Evolutionary conservation across 2,329 filamentous ascomycete species (phyloP).

Genomic region (Fusarium odoratissimum): DNA sequence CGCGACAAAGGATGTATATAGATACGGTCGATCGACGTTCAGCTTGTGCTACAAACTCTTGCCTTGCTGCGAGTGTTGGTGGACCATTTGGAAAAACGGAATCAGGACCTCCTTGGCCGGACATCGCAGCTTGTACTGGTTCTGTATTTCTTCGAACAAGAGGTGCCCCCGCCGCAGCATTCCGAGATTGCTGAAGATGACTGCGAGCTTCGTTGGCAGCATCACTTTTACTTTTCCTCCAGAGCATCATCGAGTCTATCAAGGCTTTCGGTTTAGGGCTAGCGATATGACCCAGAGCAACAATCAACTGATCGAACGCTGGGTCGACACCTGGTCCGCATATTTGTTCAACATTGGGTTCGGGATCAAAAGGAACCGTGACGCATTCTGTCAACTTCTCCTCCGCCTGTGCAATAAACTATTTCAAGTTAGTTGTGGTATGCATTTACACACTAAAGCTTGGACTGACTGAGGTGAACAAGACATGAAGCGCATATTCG

Average conservation of each 20-base stretch:
- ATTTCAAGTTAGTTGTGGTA: slow-evolving; percentile 28
- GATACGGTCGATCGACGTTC: slow-evolving; percentile 94
- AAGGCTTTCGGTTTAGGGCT: slow-evolving; percentile 93
- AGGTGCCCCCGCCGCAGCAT: slow-evolving; percentile 57
- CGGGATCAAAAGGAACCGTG: slow-evolving; percentile 79
- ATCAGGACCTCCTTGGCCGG: slow-evolving; percentile 43
- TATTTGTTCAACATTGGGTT: slow-evolving; percentile 86
- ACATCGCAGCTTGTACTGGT: slow-evolving; percentile 63
- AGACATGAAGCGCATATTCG: slow-evolving; percentile 95
- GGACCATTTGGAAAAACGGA: slow-evolving; percentile 50
- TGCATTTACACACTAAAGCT: background rate
- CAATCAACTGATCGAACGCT: slow-evolving; percentile 93
- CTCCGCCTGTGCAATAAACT: slow-evolving; percentile 97
- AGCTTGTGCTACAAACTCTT: slow-evolving; percentile 80
- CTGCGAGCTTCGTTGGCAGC: slow-evolving; percentile 76
- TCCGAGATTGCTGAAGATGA: slow-evolving; percentile 66
- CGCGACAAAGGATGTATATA: slow-evolving; percentile 94
- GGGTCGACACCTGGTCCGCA: slow-evolving; percentile 91
- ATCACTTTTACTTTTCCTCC: slow-evolving; percentile 96
- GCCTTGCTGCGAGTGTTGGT: slow-evolving; percentile 61
- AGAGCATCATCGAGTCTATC: slow-evolving; percentile 98
- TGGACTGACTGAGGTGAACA: slow-evolving; percentile 85
- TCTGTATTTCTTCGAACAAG: slow-evolving; percentile 81
- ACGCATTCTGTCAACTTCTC: slow-evolving; percentile 94
- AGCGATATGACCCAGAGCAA: slow-evolving; percentile 92